Evolutionary conservation across 1,284 basidiomycete species (phyloP).

Genomic region (Ganoderma multipileum): DNA sequence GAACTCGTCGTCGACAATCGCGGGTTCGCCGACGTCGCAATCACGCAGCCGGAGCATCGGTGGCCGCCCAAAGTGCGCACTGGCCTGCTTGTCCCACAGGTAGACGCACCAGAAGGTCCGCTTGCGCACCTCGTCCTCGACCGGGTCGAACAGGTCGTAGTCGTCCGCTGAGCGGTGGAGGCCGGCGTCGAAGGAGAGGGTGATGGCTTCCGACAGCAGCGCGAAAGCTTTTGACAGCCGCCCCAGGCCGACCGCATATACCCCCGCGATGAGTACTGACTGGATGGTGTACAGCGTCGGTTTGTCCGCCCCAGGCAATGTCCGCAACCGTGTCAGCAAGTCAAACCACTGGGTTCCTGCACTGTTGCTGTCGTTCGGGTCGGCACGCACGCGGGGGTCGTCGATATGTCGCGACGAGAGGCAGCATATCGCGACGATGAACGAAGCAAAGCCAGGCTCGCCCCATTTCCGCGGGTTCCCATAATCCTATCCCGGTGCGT

Average conservation of each 20-base stretch:
- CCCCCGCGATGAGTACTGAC: slow-evolving; percentile 84
- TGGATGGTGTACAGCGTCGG: slow-evolving; percentile 91
- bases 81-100: slow-evolving; percentile 90
- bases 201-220: slow-evolving; percentile 83
- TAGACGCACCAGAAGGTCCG: slow-evolving; percentile 95
- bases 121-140: slow-evolving; percentile 89
- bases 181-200: slow-evolving; percentile 85
- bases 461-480: slow-evolving; percentile 92
- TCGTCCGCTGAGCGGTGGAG: slow-evolving; percentile 86
- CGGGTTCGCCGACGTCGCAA: slow-evolving; percentile 86
- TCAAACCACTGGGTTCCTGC: slow-evolving; percentile 93
- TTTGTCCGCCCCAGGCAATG: slow-evolving; percentile 84
- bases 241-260: slow-evolving; percentile 88
- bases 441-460: slow-evolving; percentile 90
- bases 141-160: slow-evolving; percentile 88
- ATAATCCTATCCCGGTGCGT: slow-evolving; percentile 68
- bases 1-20: slow-evolving; percentile 87
- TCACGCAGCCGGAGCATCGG: slow-evolving; percentile 85
- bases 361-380: slow-evolving; percentile 80
- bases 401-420: slow-evolving; percentile 90
- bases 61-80: slow-evolving; percentile 86
- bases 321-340: slow-evolving; percentile 83
- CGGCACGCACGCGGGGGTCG: slow-evolving; percentile 84
- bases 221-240: slow-evolving; percentile 88
- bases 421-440: slow-evolving; percentile 89